Percentiles rank a stretch among this genome's conserved stretches.
Conservation (phyloP, 192 early-diverging fungal genomes). For the Coemansia aciculifera region DNA sequence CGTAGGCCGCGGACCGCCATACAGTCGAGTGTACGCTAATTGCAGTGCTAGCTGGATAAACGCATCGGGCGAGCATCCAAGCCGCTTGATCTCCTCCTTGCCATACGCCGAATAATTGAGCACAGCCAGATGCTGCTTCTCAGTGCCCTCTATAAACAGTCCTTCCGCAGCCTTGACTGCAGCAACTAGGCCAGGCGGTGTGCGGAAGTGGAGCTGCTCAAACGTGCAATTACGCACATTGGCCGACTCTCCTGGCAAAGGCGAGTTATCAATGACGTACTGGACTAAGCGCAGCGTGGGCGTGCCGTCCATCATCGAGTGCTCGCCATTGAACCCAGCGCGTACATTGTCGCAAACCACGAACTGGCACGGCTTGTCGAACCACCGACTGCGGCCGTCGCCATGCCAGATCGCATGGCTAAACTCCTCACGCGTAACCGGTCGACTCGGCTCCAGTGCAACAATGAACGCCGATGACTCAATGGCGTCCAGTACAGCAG, state of each 20-base stretch:
- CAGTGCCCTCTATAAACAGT: constrained; percentile 75
- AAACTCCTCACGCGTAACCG: constrained; percentile 88
- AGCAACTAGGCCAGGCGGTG: constrained; percentile 57
- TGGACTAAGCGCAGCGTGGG: constrained; percentile 86
- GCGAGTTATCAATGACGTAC: constrained; percentile 61
- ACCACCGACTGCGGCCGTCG: constrained; percentile 93
- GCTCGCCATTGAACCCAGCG: constrained; percentile 94
- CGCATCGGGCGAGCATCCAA: constrained; percentile 76
- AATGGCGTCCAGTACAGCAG: constrained; percentile 75
- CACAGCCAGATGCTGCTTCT: constrained; percentile 79
- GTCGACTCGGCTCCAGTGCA: constrained; percentile 82
- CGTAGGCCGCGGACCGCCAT: constrained; percentile 74
- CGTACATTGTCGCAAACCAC: constrained; percentile 94
- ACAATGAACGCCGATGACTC: constrained; percentile 89
- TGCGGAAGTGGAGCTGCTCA: constrained; percentile 67
- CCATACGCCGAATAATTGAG: constrained; percentile 87
- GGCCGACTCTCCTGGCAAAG: constrained; percentile 50
- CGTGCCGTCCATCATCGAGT: constrained; percentile 95
- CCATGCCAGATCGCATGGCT: constrained; percentile 92
- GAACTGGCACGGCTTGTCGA: constrained; percentile 96
- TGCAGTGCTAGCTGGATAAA: constrained; percentile 93
- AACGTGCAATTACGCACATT: constrained; percentile 34
- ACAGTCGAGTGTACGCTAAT: constrained; percentile 91
- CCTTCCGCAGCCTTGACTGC: constrained; percentile 67
- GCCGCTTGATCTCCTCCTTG: constrained; percentile 91